Base-by-base conservation (phyloP, 1,284 basidiomycete species). In the Jaminaea rosea region DNA sequence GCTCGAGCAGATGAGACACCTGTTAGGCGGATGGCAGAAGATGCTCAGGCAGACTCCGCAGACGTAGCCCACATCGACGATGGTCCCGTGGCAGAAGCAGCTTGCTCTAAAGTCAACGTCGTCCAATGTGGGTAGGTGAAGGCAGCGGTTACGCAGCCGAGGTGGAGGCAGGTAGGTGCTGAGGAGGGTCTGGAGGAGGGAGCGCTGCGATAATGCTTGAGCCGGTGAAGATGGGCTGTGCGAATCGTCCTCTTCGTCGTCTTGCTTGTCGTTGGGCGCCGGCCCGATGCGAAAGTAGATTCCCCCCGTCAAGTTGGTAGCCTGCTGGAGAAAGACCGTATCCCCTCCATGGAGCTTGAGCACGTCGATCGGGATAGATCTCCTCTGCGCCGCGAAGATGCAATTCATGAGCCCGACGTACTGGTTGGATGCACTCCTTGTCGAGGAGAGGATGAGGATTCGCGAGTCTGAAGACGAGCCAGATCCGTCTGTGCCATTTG, bases 361-460 rank as follows among this genome's bases (percentile, higher is more conserved):
- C 4, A 96, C 88, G 69, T 98, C 93, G 62, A 99, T 91, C 1
- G 87, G 86, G 13, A 96, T 86, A 82, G 87, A 90, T 53, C 89
- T 80, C 77, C 98, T 98, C 75, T 99, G 94, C 1, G 94, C 94
- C 2, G 91, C 92, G 77, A 99, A 99, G 48, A 98, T 97, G 52
- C 90, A 87, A 74, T 98, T 98, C 94, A 99, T 99, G 74, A 98
- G 84, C 10, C 93, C 88, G 48, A 98, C 93, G 75, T 93, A 93
- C 26, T 88, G 86, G 1, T 84, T 82, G 6, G 87, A 85, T 15
- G 85, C 80, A 75, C 91, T 87, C 1, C 87, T 87, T 0, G 92
- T 94, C 37, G 91, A 89, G 50, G 90, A 92, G 48, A 99, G 78
- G 53, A 98, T 82, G 51, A 97, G 80, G 53, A 99, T 88, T 24